Evolutionary conservation across 306 rosid genomes (phyloP).

Genomic region (Prunus campanulata): DNA sequence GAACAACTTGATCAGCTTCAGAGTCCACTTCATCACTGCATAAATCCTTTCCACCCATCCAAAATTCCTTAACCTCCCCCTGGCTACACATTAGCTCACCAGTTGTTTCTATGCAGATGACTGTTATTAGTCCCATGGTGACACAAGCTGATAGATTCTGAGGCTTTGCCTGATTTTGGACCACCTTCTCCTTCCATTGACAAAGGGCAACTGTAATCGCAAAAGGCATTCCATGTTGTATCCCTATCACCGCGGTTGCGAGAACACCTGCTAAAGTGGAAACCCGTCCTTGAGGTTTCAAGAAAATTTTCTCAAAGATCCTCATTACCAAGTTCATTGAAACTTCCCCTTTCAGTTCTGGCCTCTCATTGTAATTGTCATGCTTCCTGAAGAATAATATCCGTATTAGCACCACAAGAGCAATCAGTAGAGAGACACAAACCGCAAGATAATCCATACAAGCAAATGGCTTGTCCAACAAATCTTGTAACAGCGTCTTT

Average conservation of each 20-base stretch:
- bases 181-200: slow-evolving; percentile 34
- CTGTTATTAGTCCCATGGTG: slow-evolving; percentile 60
- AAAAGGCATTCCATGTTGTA: slow-evolving; percentile 62
- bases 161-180: slow-evolving; percentile 13
- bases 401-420: slow-evolving; percentile 42
- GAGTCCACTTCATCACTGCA: slow-evolving; percentile 6
- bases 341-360: slow-evolving; percentile 56
- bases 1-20: slow-evolving; percentile 26
- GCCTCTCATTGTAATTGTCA: slow-evolving; percentile 35
- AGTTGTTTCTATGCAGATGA: slow-evolving; percentile 48
- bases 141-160: slow-evolving; percentile 52
- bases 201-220: slow-evolving; percentile 40
- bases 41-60: slow-evolving; percentile 43
- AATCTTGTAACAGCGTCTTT: slow-evolving; percentile 35
- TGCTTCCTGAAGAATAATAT: slow-evolving; percentile 29
- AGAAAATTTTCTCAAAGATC: slow-evolving; percentile 27
- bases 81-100: slow-evolving; percentile 27
- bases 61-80: slow-evolving; percentile 37
- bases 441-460: slow-evolving; percentile 37
- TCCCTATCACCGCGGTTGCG: slow-evolving; percentile 26
- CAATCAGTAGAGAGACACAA: slow-evolving; percentile 29
- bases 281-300: slow-evolving; percentile 44
- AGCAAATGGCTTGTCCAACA: slow-evolving; percentile 40
- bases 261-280: slow-evolving; percentile 38
- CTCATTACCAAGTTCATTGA: slow-evolving; percentile 31